These are phyloP conservation scores for Blastocystis sp. DNA, from an alignment of 352 stramenopile genomes.

Conservation along the genomic window DNA sequence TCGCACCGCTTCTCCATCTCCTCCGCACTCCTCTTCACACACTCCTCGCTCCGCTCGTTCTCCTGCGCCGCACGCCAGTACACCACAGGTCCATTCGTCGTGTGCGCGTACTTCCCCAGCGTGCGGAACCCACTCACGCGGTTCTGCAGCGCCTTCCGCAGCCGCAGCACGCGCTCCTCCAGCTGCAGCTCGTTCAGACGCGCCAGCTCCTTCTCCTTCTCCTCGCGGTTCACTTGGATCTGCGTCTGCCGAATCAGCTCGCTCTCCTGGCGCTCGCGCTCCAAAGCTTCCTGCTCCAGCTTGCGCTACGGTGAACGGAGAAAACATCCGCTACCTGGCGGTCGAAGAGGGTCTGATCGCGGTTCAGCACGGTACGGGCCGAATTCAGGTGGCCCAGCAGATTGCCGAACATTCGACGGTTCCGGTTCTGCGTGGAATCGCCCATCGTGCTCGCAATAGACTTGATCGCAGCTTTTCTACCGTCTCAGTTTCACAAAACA, in stretches of 20 bases:
- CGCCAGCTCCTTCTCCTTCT: slow-evolving; percentile 6
- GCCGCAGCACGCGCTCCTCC: not conserved
- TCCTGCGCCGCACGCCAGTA: slow-evolving; percentile 1
- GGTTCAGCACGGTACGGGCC: not conserved
- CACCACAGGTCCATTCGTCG: not conserved
- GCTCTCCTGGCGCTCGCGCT: slow-evolving; percentile 9
- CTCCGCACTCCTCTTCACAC: not conserved
- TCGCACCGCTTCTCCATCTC: not conserved
- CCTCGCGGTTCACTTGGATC: slow-evolving; percentile 1
- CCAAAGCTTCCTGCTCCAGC: slow-evolving; percentile 38
- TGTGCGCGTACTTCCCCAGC: not conserved
- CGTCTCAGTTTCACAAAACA: not conserved
- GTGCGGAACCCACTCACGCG: not conserved
- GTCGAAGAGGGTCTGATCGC: slow-evolving; percentile 36
- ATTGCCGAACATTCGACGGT: slow-evolving; percentile 34
- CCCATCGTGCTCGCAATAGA: slow-evolving; percentile 1
- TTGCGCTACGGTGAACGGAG: slow-evolving; percentile 1
- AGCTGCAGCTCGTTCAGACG: slow-evolving; percentile 38
- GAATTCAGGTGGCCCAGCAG: slow-evolving; percentile 35
- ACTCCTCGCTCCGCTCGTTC: not conserved
- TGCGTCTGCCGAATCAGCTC: slow-evolving; percentile 42
- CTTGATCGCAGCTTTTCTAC: slow-evolving; percentile 32
- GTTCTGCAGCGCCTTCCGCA: slow-evolving; percentile 10
- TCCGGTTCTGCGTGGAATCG: not conserved
- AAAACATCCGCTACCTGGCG: not conserved